A percentile compares a stretch with the other conserved stretches of the same genome.
These are phyloP conservation scores for Moesziomyces parantarcticus DNA, from an alignment of 1,284 basidiomycete genomes.

Conservation along the genomic window DNA sequence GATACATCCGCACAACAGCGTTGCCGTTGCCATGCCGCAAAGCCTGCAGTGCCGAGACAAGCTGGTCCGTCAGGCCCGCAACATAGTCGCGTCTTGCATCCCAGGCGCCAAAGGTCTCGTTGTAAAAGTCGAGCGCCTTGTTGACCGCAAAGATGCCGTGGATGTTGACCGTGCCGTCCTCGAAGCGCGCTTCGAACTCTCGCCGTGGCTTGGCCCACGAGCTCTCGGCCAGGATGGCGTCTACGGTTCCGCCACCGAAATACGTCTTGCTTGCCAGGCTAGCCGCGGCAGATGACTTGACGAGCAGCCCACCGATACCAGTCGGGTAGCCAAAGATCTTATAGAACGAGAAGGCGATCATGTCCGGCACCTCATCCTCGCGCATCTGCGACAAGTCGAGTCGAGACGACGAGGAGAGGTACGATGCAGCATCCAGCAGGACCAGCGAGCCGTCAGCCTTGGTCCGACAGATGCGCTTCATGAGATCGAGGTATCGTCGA, in stretches of 20 bases:
- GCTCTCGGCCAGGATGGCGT: slow-evolving; percentile 33
- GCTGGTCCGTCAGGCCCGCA: slow-evolving; percentile 14
- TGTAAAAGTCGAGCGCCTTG: slow-evolving; percentile 36
- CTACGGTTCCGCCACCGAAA: slow-evolving; percentile 53
- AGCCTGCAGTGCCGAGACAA: slow-evolving; percentile 13
- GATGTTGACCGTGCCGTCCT: slow-evolving; percentile 55
- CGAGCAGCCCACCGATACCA: slow-evolving; percentile 52
- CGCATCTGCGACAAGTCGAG: slow-evolving; percentile 15
- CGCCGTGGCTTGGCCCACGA: slow-evolving; percentile 36
- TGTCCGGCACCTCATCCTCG: slow-evolving; percentile 36
- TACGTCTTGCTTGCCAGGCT: slow-evolving; percentile 38
- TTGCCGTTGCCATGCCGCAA: slow-evolving; percentile 42
- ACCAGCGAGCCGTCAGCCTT: slow-evolving; percentile 14
- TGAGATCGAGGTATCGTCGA: slow-evolving; percentile 27
- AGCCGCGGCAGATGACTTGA: slow-evolving; percentile 30
- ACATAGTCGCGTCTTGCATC: slow-evolving; percentile 19
- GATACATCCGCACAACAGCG: slow-evolving; percentile 28
- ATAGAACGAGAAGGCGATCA: slow-evolving; percentile 56
- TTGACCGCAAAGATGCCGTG: slow-evolving; percentile 50
- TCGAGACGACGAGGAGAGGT: slow-evolving; percentile 43
- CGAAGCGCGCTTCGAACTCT: slow-evolving; percentile 37
- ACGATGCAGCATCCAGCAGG: slow-evolving; percentile 53
- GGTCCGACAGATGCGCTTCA: slow-evolving; percentile 15
- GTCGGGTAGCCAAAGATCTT: slow-evolving; percentile 59
- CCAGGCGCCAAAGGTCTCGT: slow-evolving; percentile 30